phyloP scores from a whole-genome alignment of 169 alveolate genomes.

The Eimeria acervulina region DNA sequence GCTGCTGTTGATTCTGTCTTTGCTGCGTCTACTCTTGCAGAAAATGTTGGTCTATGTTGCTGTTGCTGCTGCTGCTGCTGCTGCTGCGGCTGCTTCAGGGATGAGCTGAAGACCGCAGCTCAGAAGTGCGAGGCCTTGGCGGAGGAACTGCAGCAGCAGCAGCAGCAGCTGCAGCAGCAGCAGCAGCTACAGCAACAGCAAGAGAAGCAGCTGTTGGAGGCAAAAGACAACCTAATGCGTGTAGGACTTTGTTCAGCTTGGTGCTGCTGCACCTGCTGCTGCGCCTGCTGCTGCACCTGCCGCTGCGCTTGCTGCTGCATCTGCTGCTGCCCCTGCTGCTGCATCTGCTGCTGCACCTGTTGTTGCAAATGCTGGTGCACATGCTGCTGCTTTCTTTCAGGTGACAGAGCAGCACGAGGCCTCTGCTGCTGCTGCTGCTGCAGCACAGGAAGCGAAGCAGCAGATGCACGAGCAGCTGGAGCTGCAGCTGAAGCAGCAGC shows the following conservation, averaged over 20 bases:
- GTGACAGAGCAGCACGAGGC: slow-evolving; percentile 62
- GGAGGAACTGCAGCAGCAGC: slow-evolving; percentile 69
- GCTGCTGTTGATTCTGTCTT: background rate
- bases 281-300: background rate
- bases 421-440: slow-evolving; percentile 56
- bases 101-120: background rate
- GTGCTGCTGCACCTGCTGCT: slow-evolving; percentile 36
- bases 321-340: slow-evolving; percentile 32
- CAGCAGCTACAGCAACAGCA: slow-evolving; percentile 62
- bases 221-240: background rate
- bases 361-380: too few species aligned
- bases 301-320: slow-evolving; percentile 16
- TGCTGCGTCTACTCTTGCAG: background rate
- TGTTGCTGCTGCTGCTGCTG: slow-evolving; percentile 25
- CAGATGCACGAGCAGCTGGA: background rate
- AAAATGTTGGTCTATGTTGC: background rate
- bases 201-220: background rate
- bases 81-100: slow-evolving; percentile 47
- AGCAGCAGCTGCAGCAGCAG: slow-evolving; percentile 38
- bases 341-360: background rate
- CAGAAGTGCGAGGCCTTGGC: background rate
- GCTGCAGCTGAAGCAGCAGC: background rate
- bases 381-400: background rate
- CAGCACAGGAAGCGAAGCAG: slow-evolving; percentile 50
- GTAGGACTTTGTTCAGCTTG: background rate